Percentiles rank a stretch among this genome's conserved stretches.
Evolutionary conservation across 345 rosid species (phyloP).

Genomic region (Syzygium aromaticum): DNA sequence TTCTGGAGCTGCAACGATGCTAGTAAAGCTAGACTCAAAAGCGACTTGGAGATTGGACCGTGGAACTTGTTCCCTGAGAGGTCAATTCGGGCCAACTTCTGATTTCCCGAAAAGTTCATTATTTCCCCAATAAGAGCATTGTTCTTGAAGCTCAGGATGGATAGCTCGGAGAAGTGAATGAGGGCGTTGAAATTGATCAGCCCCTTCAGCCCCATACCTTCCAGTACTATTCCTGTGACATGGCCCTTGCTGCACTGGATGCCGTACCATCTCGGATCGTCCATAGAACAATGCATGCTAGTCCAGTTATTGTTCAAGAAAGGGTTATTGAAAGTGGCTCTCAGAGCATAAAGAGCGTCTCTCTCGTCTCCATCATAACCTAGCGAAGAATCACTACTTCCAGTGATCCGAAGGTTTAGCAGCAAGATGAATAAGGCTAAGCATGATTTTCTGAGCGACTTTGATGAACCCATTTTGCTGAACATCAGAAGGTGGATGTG

Average conservation of each 20-base stretch:
- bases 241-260: constrained; percentile 13
- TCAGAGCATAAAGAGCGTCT: constrained; percentile 27
- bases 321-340: constrained; percentile 16
- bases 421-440: neutral
- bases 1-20: constrained; percentile 36
- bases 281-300: constrained; percentile 22
- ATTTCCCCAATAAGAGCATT: constrained; percentile 27
- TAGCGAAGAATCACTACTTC: neutral
- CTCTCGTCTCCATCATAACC: constrained; percentile 12
- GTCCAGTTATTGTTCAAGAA: constrained; percentile 34
- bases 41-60: constrained; percentile 16
- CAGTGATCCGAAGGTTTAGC: neutral
- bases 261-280: constrained; percentile 25
- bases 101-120: constrained; percentile 30
- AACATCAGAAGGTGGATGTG: neutral
- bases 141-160: constrained; percentile 22
- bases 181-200: constrained; percentile 6
- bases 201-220: constrained; percentile 17
- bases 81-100: constrained; percentile 18
- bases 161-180: constrained; percentile 15
- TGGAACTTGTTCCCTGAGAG: constrained; percentile 25
- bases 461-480: neutral
- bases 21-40: constrained; percentile 13
- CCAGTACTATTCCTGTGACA: constrained; percentile 20
- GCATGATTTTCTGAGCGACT: neutral